Base-by-base conservation (phyloP, 768 basidiomycete genomes). In the Omphalotus guepiniiformis region DNA sequence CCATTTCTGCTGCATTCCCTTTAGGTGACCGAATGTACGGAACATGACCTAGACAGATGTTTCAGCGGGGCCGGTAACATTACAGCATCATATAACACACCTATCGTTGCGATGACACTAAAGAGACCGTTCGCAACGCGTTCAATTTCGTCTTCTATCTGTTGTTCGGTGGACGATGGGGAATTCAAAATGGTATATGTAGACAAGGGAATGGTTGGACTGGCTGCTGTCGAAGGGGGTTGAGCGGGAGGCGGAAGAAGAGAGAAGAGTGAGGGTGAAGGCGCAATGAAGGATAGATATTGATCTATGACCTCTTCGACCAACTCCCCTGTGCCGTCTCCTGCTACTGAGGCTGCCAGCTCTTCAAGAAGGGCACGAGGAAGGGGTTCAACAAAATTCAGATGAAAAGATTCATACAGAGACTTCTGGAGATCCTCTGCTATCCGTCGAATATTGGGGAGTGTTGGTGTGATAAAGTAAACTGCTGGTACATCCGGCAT, bases 1-100 rank as follows among this genome's bases (percentile, higher is more conserved):
- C 84, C 94, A 97, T 96, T 66, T 99, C 96, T 16, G 94, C 96
- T 4, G 96, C 96, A 64, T 98, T 97, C 1, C 95, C 95, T 63
- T 86, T 74, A 18, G 96, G 96, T 48, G 89, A 85, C 26, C 96
- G 85, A 50, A 99, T 97, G 60, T 93, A 88, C 8, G 96, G 96
- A 18, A 95, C 87, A 56, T 91, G 87, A 1, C 89, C 93, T 93
- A 47, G 42, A 9, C 5, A 40, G 41, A 42, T 30, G 49, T 6
- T 21, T 50, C 3, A 47, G 48, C 18, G 49, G 12, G 42, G n/a
- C 39, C 7, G 2, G n/a, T 28, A 22, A 26, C 15, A 48, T 8
- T n/a, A 42, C 3, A 23, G 34, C 16, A 18, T 3, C 35, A 16
- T 29, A 21, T n/a, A 22, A 65, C 78, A 34, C 53, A 88, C 94